These are phyloP conservation scores for Raphidocelis subcapitata DNA, from an alignment of 139 green algal genomes.

Conservation along the genomic window DNA sequence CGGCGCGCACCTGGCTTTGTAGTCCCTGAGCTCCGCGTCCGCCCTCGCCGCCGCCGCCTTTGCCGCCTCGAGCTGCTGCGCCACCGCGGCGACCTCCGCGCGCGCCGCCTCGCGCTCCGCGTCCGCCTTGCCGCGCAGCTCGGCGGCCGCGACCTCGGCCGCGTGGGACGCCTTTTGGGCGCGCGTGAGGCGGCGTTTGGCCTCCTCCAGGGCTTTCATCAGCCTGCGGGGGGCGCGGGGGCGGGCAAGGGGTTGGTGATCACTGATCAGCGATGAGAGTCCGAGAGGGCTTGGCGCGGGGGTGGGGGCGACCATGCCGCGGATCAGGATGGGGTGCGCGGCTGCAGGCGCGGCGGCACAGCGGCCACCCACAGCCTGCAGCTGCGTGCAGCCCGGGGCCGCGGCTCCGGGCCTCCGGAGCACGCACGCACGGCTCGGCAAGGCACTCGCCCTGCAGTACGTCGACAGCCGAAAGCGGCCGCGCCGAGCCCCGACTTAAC, in stretches of 20 bases:
- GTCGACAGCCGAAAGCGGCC: not conserved
- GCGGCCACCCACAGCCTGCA: slow-evolving; percentile 2
- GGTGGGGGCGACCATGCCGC: not conserved
- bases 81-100: slow-evolving; percentile 27
- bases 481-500: not conserved
- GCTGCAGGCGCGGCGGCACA: not conserved
- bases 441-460: too few species aligned
- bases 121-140: slow-evolving; percentile 32
- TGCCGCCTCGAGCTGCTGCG: slow-evolving; percentile 31
- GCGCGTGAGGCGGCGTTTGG: slow-evolving; percentile 44
- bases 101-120: slow-evolving; percentile 16
- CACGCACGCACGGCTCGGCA: not conserved
- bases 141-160: slow-evolving; percentile 43
- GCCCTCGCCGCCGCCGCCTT: slow-evolving; percentile 21
- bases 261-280: not conserved
- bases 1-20: slow-evolving; percentile 24
- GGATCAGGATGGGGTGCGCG: not conserved
- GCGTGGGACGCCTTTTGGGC: slow-evolving; percentile 48
- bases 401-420: not conserved
- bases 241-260: not conserved
- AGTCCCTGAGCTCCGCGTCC: slow-evolving; percentile 51
- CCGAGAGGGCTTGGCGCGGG: not conserved
- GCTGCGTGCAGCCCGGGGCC: slow-evolving; percentile 12
- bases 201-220: slow-evolving; percentile 37
- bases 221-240: slow-evolving; percentile 15